These are phyloP conservation scores for Blastocystis sp. DNA, from an alignment of 352 stramenopile species.

Conservation along the genomic window DNA sequence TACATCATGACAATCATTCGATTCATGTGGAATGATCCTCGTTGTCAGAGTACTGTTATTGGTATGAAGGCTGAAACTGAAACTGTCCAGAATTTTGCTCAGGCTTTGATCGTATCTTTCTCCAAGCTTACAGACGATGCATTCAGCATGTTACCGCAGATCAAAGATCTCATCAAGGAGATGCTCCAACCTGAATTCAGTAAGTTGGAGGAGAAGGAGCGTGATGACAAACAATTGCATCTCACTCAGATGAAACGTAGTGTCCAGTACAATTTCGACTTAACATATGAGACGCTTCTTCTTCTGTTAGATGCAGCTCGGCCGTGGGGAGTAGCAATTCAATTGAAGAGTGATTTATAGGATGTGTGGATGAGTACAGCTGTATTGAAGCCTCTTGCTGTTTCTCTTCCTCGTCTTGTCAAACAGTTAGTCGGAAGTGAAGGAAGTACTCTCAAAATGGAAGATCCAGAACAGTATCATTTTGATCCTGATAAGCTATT, in stretches of 20 bases:
- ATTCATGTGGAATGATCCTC: conserved; percentile 9
- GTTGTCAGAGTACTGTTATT: background rate
- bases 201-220: conserved; percentile 17
- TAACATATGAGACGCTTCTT: conserved; percentile 46
- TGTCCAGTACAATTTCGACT: conserved; percentile 41
- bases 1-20: conserved; percentile 42
- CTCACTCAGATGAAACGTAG: conserved; percentile 26
- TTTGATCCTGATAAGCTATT: conserved; percentile 49
- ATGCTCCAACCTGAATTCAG: conserved; percentile 35
- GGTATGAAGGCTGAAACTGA: conserved; percentile 26
- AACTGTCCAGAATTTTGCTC: conserved; percentile 15
- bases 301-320: conserved; percentile 32
- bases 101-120: conserved; percentile 34
- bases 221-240: conserved; percentile 40
- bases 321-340: background rate
- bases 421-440: conserved; percentile 58
- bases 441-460: conserved; percentile 11
- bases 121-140: conserved; percentile 44
- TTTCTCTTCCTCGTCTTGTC: conserved; percentile 3
- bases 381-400: background rate
- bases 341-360: background rate
- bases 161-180: conserved; percentile 15
- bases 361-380: conserved; percentile 47
- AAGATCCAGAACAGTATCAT: conserved; percentile 54
- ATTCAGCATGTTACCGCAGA: conserved; percentile 21